phyloP scores from a whole-genome alignment of 768 basidiomycete genomes.

The Lactarius trivialis region DNA sequence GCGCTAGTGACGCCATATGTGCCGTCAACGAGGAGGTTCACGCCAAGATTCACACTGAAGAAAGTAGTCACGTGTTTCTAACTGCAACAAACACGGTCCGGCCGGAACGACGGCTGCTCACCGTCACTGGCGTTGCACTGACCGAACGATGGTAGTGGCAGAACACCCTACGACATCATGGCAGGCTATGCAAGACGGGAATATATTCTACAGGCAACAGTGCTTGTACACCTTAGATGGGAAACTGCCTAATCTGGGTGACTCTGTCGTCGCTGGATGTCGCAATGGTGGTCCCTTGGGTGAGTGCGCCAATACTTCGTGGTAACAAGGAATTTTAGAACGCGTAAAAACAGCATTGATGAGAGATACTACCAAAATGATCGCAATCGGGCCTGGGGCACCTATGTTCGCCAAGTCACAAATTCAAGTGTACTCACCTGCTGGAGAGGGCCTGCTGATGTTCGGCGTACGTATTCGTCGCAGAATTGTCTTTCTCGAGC shows the following conservation, averaged over 20 bases:
- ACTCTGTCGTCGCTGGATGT: slow-evolving; percentile 77
- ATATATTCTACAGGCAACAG: slow-evolving; percentile 81
- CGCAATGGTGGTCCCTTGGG: slow-evolving; percentile 87
- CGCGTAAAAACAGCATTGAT: slow-evolving; percentile 57
- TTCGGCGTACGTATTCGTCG: slow-evolving; percentile 59
- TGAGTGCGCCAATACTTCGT: slow-evolving; percentile 30
- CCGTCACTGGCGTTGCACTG: background rate
- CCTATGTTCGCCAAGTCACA: slow-evolving; percentile 65
- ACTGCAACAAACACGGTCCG: background rate
- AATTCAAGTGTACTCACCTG: slow-evolving; percentile 81
- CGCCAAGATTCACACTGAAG: background rate
- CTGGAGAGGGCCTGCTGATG: slow-evolving; percentile 63
- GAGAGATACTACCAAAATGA: slow-evolving; percentile 74
- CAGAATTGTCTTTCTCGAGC: background rate
- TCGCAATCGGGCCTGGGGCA: slow-evolving; percentile 57
- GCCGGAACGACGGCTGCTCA: background rate
- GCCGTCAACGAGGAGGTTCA: background rate
- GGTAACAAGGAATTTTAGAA: background rate
- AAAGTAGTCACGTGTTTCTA: background rate
- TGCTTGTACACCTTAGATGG: slow-evolving; percentile 79
- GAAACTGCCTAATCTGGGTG: slow-evolving; percentile 68
- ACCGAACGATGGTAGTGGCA: slow-evolving; percentile 37
- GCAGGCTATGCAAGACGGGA: slow-evolving; percentile 86
- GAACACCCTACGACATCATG: slow-evolving; percentile 79
- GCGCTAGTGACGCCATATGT: slow-evolving; percentile 1